phyloP scores from a whole-genome alignment of 192 early-diverging fungal genomes.

The Physocladia obscura region DNA sequence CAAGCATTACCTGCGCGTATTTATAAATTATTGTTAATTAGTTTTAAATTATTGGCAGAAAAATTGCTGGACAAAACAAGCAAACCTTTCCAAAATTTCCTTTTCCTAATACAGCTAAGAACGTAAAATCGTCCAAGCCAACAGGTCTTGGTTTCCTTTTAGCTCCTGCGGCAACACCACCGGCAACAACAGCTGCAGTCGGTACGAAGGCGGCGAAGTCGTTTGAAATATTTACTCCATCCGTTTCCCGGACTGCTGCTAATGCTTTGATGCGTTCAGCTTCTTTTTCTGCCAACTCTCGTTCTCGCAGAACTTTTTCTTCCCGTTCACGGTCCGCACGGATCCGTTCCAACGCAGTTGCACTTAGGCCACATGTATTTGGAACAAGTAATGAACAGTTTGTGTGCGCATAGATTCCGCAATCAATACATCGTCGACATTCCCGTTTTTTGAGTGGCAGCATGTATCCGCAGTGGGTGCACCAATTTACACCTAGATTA shows the following conservation, averaged over 20 bases:
- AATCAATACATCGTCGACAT: slow-evolving; percentile 66
- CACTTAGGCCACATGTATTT: slow-evolving; percentile 86
- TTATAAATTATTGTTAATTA: background rate
- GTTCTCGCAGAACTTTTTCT: slow-evolving; percentile 47
- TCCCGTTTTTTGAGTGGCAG: slow-evolving; percentile 79
- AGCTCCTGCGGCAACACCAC: background rate
- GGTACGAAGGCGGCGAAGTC: too few relatives aligned
- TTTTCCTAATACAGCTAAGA: slow-evolving; percentile 93
- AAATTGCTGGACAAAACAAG: too few relatives aligned
- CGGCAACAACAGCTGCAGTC: background rate
- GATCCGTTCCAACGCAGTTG: slow-evolving; percentile 83
- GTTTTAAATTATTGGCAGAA: background rate
- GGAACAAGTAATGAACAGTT: slow-evolving; percentile 85
- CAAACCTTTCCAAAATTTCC: slow-evolving; percentile 96
- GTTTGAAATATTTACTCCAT: background rate
- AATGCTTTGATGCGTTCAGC: background rate
- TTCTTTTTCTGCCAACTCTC: slow-evolving; percentile 51
- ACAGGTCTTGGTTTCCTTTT: slow-evolving; percentile 53
- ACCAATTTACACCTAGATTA: slow-evolving; percentile 88
- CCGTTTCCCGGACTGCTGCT: background rate
- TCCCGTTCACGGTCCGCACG: slow-evolving; percentile 72
- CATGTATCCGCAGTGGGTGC: slow-evolving; percentile 96
- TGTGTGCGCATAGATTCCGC: slow-evolving; percentile 76
- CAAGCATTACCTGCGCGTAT: slow-evolving; percentile 80
- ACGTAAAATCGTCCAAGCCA: slow-evolving; percentile 89